Base-by-base conservation (phyloP, 2,329 filamentous ascomycete genomes). In the Fusarium tuaranense region DNA sequence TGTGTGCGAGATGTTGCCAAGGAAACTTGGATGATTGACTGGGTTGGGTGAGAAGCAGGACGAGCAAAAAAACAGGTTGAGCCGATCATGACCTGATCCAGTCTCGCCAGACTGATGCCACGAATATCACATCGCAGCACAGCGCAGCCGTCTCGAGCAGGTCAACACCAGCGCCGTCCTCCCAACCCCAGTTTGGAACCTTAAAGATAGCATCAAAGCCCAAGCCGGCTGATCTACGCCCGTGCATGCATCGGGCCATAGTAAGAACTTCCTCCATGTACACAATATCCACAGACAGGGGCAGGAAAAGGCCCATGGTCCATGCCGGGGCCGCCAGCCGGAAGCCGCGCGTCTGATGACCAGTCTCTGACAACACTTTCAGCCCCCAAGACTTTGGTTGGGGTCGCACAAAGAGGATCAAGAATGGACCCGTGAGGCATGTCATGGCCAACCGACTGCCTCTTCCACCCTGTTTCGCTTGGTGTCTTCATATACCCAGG, bases 1-100 rank as follows among this genome's bases (percentile, higher is more conserved):
- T 65, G 72, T 67, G 48, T 68, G 51, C 67, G 51, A 58, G 46
- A 69, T 64, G 48, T 48, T 51, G 44, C 48, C 39, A 58, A 27
- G 36, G 58, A 58, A 65, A 36, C n/a, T 68, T 41, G 63, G 46
- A 57, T 60, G 44, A 63, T 46, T 60, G 34, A 53, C 65, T 55
- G 59, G 38, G 39, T 38, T 18, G 22, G 48, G 44, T 48, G 53
- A 59, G 32, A 61, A 53, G 36, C 16, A 20, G 32, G 39, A 44
- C n/a, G 51, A 48, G 18, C 41, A 20, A 13, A 38, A 38, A 46
- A 63, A 51, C 51, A 71, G 51, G 30, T 27, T 61, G 22, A 39
- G 34, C 14, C n/a, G 38, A 18, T 27, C 25, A 60, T 48, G 38
- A 34, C 36, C 51, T 58, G 63, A 44, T 59, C 18, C 30, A 27